These are phyloP conservation scores for Colletotrichum trifolii DNA, from an alignment of 2,329 filamentous ascomycete genomes.

Conservation along the genomic window DNA sequence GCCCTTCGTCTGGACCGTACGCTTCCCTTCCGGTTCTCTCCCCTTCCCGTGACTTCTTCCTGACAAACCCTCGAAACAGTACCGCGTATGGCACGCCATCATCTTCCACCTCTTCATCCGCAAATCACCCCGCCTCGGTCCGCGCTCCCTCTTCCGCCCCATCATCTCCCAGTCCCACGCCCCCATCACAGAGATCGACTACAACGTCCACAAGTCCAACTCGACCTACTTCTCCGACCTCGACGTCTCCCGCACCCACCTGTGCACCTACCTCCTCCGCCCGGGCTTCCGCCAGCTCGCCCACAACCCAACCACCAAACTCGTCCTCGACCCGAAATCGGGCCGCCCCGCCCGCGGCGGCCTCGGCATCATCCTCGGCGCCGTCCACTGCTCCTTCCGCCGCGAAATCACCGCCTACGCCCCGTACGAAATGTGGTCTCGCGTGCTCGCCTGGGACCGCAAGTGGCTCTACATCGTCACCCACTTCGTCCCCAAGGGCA, in stretches of 20 bases:
- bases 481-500: slow-evolving; percentile 75
- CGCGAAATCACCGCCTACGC: slow-evolving; percentile 77
- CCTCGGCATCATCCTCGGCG: slow-evolving; percentile 75
- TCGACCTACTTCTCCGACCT: slow-evolving; percentile 89
- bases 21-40: neutral
- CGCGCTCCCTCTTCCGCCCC: slow-evolving; percentile 78
- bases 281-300: slow-evolving; percentile 65
- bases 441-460: slow-evolving; percentile 78
- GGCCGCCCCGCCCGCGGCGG: slow-evolving; percentile 62
- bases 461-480: slow-evolving; percentile 85
- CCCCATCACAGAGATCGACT: slow-evolving; percentile 82
- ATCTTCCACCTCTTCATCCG: slow-evolving; percentile 64
- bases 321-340: slow-evolving; percentile 62
- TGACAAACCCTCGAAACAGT: slow-evolving; percentile 47
- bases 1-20: slow-evolving; percentile 80
- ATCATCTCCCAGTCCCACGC: slow-evolving; percentile 74
- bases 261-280: slow-evolving; percentile 76
- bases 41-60: neutral
- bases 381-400: slow-evolving; percentile 79
- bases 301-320: slow-evolving; percentile 58
- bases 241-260: slow-evolving; percentile 83
- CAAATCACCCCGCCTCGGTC: slow-evolving; percentile 59
- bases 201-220: slow-evolving; percentile 87
- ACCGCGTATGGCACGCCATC: slow-evolving; percentile 69
- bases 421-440: slow-evolving; percentile 78